A percentile compares a stretch with the other conserved stretches of the same genome.
These are phyloP conservation scores for Nicotiana attenuata DNA, from an alignment of 257 asterid genomes.

Conservation along the genomic window DNA sequence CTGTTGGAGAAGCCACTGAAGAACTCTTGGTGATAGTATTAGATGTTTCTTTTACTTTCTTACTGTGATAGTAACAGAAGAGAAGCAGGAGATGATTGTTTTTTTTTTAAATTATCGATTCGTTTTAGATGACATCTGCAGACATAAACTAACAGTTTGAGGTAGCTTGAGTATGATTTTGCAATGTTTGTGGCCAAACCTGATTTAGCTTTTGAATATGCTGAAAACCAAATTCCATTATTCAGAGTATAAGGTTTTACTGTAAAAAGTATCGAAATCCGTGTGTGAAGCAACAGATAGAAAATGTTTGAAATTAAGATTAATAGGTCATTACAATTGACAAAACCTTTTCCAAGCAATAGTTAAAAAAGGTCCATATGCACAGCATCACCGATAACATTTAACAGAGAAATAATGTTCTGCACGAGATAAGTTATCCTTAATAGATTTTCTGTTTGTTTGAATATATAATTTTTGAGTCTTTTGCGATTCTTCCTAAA, in stretches of 20 bases:
- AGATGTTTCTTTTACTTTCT: neutral
- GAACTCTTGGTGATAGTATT: constrained; percentile 45
- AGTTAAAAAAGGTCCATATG: neutral
- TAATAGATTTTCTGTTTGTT: neutral
- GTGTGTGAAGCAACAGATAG: neutral
- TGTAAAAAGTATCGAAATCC: neutral
- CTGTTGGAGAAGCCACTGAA: constrained; percentile 57
- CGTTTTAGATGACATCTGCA: neutral
- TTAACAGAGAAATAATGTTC: neutral
- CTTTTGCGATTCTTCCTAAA: neutral
- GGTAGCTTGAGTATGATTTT: neutral
- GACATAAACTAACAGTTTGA: constrained; percentile 3
- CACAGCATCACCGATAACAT: neutral
- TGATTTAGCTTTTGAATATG: neutral
- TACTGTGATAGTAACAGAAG: neutral
- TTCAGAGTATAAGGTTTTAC: neutral
- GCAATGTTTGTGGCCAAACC: neutral
- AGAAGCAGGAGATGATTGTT: neutral
- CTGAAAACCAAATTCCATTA: neutral
- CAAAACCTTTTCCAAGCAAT: neutral
- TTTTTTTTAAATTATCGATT: neutral
- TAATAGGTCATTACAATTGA: neutral
- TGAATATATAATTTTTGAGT: too few species aligned
- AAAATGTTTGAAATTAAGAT: neutral
- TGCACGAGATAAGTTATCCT: neutral